These are phyloP conservation scores for Boletus vinaceobasis DNA, from an alignment of 768 basidiomycete species.

Conservation along the genomic window DNA sequence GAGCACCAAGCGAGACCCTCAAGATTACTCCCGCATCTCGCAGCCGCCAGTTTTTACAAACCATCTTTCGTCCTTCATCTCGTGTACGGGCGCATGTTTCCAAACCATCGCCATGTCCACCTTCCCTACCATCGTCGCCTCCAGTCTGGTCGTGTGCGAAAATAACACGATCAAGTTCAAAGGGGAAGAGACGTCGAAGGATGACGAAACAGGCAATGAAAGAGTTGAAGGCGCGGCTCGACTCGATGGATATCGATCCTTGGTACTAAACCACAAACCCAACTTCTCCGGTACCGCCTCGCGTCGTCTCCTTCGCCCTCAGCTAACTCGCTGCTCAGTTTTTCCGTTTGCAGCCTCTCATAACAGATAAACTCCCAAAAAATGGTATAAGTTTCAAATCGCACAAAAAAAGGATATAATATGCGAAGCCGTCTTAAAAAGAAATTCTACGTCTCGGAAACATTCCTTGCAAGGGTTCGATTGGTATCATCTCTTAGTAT, in stretches of 20 bases:
- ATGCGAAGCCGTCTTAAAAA: neutral
- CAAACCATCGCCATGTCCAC: neutral
- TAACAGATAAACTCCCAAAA: neutral
- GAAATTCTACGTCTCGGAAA: neutral
- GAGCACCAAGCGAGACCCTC: neutral
- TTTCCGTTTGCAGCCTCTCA: neutral
- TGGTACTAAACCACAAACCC: neutral
- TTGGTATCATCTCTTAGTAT: neutral
- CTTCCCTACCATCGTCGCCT: neutral
- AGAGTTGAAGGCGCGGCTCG: conserved; percentile 7
- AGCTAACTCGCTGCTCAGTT: neutral
- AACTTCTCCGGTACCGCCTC: conserved; percentile 1
- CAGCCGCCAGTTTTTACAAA: neutral
- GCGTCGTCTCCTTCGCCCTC: neutral
- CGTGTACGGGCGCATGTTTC: neutral
- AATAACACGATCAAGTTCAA: conserved; percentile 13
- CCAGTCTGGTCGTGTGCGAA: conserved; percentile 19
- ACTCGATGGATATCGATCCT: conserved; percentile 11
- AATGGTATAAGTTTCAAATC: neutral
- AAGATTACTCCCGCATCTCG: neutral
- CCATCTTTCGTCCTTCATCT: neutral
- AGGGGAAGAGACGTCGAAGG: conserved; percentile 2
- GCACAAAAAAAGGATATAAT: conserved; percentile 1
- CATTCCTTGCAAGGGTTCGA: neutral
- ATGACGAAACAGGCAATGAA: conserved; percentile 10